phyloP scores from a whole-genome alignment of 2,329 filamentous ascomycete genomes.

The Botrytis squamosa region DNA sequence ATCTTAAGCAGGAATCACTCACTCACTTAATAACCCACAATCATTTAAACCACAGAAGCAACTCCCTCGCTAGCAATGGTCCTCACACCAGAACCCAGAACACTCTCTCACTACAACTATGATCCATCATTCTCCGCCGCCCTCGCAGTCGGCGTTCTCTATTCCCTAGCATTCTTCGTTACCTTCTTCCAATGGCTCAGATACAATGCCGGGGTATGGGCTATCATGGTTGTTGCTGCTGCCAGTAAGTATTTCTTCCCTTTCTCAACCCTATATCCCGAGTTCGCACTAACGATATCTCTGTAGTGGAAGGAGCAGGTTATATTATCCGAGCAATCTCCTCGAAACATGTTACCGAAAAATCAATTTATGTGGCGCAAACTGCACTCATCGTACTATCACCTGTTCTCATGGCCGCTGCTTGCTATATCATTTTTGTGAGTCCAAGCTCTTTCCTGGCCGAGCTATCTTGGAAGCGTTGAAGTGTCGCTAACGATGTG shows the following conservation, averaged over 20 bases:
- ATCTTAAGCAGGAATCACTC: neutral
- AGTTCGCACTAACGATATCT: neutral
- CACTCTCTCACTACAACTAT: neutral
- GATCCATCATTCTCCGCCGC: neutral
- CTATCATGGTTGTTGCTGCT: conserved; percentile 39
- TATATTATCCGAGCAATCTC: neutral
- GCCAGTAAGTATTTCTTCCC: conserved; percentile 32
- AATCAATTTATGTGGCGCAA: neutral
- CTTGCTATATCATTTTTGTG: neutral
- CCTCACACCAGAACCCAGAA: neutral
- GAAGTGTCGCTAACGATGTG: neutral
- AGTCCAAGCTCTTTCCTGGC: neutral
- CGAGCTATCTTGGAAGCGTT: neutral
- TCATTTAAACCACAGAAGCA: neutral
- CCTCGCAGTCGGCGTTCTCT: conserved; percentile 30
- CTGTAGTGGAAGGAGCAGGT: neutral
- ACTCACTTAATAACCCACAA: neutral
- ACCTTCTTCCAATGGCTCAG: conserved; percentile 39
- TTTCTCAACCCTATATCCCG: neutral
- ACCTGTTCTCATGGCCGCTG: neutral
- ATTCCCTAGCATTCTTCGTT: conserved; percentile 33
- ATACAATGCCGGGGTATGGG: conserved; percentile 38
- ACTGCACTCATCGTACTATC: neutral
- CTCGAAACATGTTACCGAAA: neutral
- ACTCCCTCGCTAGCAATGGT: neutral